phyloP scores from a whole-genome alignment of 768 basidiomycete species.

The Rhodosporidiobolus odoratus region DNA sequence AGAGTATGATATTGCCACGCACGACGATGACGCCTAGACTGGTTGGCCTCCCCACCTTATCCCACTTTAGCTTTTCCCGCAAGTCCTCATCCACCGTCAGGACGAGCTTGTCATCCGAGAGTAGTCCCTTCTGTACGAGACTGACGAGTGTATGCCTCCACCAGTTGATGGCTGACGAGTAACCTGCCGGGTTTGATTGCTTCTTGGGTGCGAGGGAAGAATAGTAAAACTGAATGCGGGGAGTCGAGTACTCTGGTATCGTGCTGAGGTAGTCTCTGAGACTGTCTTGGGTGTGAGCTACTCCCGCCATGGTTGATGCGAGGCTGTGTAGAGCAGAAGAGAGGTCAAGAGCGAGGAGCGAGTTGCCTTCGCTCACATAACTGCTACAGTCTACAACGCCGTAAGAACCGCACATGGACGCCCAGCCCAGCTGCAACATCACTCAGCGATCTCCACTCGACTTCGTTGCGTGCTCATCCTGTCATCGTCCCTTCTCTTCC shows the following conservation, averaged over 20 bases:
- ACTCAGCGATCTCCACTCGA: not conserved
- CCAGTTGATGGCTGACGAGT: conserved; percentile 31
- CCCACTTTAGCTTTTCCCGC: conserved; percentile 21
- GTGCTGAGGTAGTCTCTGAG: conserved; percentile 7
- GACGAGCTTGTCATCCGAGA: conserved; percentile 27
- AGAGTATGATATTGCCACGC: not conserved
- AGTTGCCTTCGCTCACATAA: not conserved
- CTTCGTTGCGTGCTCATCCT: conserved; percentile 22
- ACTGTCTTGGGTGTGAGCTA: not conserved
- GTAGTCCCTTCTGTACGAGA: conserved; percentile 15
- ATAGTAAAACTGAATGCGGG: conserved; percentile 26
- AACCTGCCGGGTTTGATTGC: conserved; percentile 35
- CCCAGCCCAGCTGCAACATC: not conserved
- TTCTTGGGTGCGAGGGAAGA: conserved; percentile 31
- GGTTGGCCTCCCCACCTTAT: conserved; percentile 24
- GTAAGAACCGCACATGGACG: not conserved
- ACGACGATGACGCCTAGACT: conserved; percentile 31
- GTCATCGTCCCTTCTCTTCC: not conserved
- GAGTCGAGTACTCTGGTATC: conserved; percentile 21
- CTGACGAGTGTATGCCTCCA: conserved; percentile 28
- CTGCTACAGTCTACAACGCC: not conserved
- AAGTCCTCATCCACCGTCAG: conserved; percentile 22
- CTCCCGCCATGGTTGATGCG: not conserved
- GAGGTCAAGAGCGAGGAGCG: not conserved
- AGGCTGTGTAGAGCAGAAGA: not conserved